These are phyloP conservation scores for Vachellia pachyceras DNA, from an alignment of 306 rosid species.

Conservation along the genomic window DNA sequence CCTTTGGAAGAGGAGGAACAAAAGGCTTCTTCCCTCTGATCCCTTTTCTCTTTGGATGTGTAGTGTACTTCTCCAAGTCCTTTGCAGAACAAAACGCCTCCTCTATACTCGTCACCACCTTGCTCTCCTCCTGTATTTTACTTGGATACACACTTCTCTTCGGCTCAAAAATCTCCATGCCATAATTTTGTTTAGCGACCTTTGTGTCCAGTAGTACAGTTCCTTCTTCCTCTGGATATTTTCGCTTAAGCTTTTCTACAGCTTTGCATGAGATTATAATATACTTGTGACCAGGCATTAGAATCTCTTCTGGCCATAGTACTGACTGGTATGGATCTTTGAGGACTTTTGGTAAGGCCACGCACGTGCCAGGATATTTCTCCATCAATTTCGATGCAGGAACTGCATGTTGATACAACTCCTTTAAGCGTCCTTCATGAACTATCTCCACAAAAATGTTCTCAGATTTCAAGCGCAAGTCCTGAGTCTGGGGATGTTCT, in stretches of 20 bases:
- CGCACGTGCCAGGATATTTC: constrained; percentile 62
- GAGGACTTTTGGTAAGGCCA: constrained; percentile 62
- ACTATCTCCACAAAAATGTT: constrained; percentile 53
- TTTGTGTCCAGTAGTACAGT: constrained; percentile 24
- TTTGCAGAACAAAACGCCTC: constrained; percentile 54
- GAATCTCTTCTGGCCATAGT: constrained; percentile 52
- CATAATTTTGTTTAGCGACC: background rate
- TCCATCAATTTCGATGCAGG: constrained; percentile 56
- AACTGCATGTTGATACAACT: constrained; percentile 49
- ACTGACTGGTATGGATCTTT: constrained; percentile 61
- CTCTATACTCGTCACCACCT: background rate
- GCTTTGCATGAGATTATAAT: constrained; percentile 48
- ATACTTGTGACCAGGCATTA: constrained; percentile 67
- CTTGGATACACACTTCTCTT: constrained; percentile 22
- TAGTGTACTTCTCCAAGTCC: constrained; percentile 46
- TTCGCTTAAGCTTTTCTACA: constrained; percentile 58
- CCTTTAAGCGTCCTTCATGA: constrained; percentile 60
- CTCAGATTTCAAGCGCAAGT: constrained; percentile 35
- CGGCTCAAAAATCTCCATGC: constrained; percentile 31
- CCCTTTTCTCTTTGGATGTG: constrained; percentile 42
- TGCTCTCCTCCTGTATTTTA: constrained; percentile 27
- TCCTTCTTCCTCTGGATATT: constrained; percentile 35
- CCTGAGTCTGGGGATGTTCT: background rate
- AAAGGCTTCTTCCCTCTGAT: constrained; percentile 58
- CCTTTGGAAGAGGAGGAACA: constrained; percentile 66